Base-by-base conservation (phyloP, 495 filamentous ascomycete species). In the Xanthoparmelia taractica region DNA sequence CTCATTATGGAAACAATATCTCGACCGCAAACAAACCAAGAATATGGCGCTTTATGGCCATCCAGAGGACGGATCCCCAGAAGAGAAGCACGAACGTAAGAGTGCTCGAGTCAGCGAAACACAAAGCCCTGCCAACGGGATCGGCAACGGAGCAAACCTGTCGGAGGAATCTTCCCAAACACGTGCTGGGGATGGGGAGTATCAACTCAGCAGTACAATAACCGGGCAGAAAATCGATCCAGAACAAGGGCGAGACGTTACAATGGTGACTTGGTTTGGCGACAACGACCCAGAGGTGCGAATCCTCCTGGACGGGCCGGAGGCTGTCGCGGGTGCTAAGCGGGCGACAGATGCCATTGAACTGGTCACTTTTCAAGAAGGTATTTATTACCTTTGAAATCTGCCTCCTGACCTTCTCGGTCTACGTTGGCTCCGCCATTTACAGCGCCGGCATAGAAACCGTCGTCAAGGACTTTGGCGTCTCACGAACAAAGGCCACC, bases 351-450 rank as follows among this genome's bases (percentile, higher is more conserved):
- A 79, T 76, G 40, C 77, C 77, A 11, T 43, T 71, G 57, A 77
- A 78, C 54, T 80, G 77, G 77, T 73, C 68, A 1, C 54, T 50
- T 1, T 60, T 60, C 40, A 80, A 79, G 67, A 78, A 76, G 55
- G 63, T 73, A 45, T 78, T 79, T 59, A 76, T 81, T 17, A 79
- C 75, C 23, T 71, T 68, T 0, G 76, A 79, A 62, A 73, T 76
- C 12, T 77, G 71, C 68, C 64, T 65, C 25, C 63, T 69, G 5
- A 67, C 50, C 36, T 36, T 57, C 4, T 69, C 69, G 4, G 70
- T 73, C 58, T 76, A 77, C 55, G 73, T 75, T 62, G 65, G 67
- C 18, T 72, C 73, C 5, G 69, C 60, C n/a, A 65, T 76, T 40
- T 78, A 74, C 73, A 38, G 63, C 34, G 45, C 64, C 60, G 33